Evolutionary conservation across 2,329 filamentous ascomycete genomes (phyloP).

Genomic region (Botrytis sinoallii): DNA sequence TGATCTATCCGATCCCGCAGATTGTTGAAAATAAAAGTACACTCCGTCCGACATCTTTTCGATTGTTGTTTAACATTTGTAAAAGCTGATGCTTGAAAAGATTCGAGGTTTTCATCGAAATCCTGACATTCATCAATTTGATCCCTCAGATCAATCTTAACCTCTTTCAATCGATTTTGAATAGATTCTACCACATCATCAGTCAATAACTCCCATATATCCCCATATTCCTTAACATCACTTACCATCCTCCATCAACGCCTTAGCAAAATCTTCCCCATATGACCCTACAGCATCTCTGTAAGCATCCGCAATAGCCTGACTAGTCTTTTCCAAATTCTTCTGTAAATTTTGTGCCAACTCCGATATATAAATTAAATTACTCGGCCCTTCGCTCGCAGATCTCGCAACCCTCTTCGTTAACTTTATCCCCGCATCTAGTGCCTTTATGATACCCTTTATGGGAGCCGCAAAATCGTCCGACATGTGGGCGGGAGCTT

Average conservation of each 20-base stretch:
- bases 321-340: slow-evolving; percentile 27
- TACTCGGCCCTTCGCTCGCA: slow-evolving; percentile 26
- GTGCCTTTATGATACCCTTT: slow-evolving; percentile 33
- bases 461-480: slow-evolving; percentile 32
- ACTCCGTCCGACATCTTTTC: slow-evolving; percentile 30
- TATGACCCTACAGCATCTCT: slow-evolving; percentile 26
- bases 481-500: slow-evolving; percentile 14
- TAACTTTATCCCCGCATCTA: slow-evolving; percentile 34
- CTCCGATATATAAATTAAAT: slow-evolving; percentile 32
- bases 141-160: slow-evolving; percentile 33
- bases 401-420: slow-evolving; percentile 28
- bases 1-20: slow-evolving; percentile 26
- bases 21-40: slow-evolving; percentile 30
- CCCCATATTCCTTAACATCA: slow-evolving; percentile 1
- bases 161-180: slow-evolving; percentile 30
- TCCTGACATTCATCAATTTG: slow-evolving; percentile 33
- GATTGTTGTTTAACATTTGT: slow-evolving; percentile 27
- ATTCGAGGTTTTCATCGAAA: slow-evolving; percentile 32
- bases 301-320: slow-evolving; percentile 32
- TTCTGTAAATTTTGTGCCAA: slow-evolving; percentile 29
- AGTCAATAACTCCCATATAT: slow-evolving; percentile 11
- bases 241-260: slow-evolving; percentile 34
- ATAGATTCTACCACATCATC: slow-evolving; percentile 27
- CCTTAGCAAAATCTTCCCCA: slow-evolving; percentile 30
- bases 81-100: slow-evolving; percentile 31